Percentiles rank a stretch among this genome's conserved stretches.
Evolutionary conservation across 202 grass and related monocot species (phyloP).

Genomic region (Schoenoplectus tabernaemontani): DNA sequence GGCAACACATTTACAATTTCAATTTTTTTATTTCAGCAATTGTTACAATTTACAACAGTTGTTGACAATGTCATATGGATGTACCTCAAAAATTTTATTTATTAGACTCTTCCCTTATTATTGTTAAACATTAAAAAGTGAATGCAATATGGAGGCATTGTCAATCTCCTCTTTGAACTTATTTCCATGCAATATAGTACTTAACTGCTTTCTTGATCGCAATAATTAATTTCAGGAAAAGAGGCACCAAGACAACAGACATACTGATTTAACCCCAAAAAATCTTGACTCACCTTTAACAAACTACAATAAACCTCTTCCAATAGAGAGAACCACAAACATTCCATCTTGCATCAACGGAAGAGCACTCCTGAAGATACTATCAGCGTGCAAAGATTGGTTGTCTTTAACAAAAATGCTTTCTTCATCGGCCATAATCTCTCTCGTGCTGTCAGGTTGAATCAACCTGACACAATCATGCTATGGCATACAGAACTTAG

Average conservation of each 20-base stretch:
- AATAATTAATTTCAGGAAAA: not conserved
- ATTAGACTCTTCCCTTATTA: not conserved
- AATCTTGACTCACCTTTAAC: constrained; percentile 9
- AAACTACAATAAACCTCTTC: not conserved
- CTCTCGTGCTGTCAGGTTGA: not conserved
- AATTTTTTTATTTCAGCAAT: not conserved
- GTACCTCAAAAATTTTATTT: not conserved
- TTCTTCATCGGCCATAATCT: constrained; percentile 15
- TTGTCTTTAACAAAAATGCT: constrained; percentile 13
- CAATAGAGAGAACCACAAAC: not conserved
- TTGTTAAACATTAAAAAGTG: too few relatives aligned
- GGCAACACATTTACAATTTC: not conserved
- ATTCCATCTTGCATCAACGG: constrained; percentile 20
- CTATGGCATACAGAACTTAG: not conserved
- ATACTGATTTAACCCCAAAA: not conserved
- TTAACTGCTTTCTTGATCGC: not conserved
- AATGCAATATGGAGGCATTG: not conserved
- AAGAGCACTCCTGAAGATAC: not conserved
- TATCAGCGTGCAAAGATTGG: constrained; percentile 15
- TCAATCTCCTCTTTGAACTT: not conserved
- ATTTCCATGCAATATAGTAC: not conserved
- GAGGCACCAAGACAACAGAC: not conserved
- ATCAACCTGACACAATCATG: not conserved
- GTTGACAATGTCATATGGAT: not conserved
- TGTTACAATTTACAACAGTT: too few relatives aligned